These are phyloP conservation scores for Citeromyces nyonsensis DNA, from an alignment of 805 yeast species.

Conservation along the genomic window DNA sequence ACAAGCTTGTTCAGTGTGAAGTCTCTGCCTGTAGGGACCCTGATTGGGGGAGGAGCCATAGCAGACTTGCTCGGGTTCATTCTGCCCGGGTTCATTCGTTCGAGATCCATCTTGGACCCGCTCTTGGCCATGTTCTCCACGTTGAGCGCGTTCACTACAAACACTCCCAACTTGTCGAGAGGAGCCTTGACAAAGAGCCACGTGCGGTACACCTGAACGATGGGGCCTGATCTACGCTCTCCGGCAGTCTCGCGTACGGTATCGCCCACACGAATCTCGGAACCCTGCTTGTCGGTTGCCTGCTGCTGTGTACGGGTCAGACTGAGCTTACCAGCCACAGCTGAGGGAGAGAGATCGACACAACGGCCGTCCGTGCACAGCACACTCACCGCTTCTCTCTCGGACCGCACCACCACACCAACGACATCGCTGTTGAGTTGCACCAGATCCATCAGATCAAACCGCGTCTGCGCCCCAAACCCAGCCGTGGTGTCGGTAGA, in stretches of 20 bases:
- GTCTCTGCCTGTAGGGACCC: constrained; percentile 61
- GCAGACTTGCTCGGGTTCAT: too few relatives aligned
- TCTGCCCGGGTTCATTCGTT: constrained; percentile 77
- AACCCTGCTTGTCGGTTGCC: constrained; percentile 77
- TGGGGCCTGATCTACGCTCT: constrained; percentile 78
- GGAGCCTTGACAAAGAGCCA: constrained; percentile 69
- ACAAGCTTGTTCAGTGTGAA: constrained; percentile 72
- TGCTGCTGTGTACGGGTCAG: constrained; percentile 52
- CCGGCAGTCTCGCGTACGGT: constrained; percentile 77
- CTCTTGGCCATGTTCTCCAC: constrained; percentile 56
- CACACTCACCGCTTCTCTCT: constrained; percentile 71
- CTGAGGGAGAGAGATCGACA: constrained; percentile 55
- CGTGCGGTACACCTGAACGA: constrained; percentile 75
- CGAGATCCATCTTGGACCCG: constrained; percentile 43
- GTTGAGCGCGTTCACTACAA: constrained; percentile 61
- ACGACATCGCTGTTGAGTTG: constrained; percentile 75
- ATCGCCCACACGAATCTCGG: constrained; percentile 80
- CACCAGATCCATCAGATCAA: constrained; percentile 79
- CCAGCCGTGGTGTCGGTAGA: constrained; percentile 75
- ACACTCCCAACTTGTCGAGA: constrained; percentile 81
- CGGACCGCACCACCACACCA: constrained; percentile 83
- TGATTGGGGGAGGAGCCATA: constrained; percentile 27
- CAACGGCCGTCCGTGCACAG: constrained; percentile 73
- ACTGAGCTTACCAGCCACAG: constrained; percentile 70
- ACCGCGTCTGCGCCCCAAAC: constrained; percentile 58